phyloP scores from a whole-genome alignment of 257 asterid genomes.

The Solanum tarijense region DNA sequence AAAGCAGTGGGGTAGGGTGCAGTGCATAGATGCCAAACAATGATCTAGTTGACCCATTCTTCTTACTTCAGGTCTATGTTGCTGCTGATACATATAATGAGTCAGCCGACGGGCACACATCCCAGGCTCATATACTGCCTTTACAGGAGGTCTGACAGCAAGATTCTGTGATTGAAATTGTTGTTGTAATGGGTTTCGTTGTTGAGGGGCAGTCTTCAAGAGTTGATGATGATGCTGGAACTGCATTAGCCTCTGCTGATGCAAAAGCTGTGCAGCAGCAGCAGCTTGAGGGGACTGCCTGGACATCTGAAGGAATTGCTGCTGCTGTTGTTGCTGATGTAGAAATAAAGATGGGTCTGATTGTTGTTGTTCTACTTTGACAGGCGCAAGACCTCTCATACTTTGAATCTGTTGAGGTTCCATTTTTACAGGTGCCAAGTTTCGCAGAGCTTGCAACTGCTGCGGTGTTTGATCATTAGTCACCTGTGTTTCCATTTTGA shows the following conservation, averaged over 20 bases:
- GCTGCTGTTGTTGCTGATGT: conserved; percentile 51
- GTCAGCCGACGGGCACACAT: conserved; percentile 93
- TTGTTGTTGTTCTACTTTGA: conserved; percentile 72
- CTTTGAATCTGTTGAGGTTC: conserved; percentile 49
- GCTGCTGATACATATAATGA: conserved; percentile 95
- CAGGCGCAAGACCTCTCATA: conserved; percentile 44
- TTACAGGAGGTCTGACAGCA: conserved; percentile 48
- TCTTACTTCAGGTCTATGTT: conserved; percentile 87
- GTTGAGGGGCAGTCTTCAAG: conserved; percentile 71
- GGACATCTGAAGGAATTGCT: conserved; percentile 42
- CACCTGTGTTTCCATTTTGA: conserved; percentile 54
- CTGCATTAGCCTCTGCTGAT: conserved; percentile 77
- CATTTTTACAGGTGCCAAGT: conserved; percentile 40
- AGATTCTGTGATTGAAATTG: conserved; percentile 63
- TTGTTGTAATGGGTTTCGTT: conserved; percentile 46
- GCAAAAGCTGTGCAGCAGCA: conserved; percentile 70
- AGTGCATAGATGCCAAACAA: background rate
- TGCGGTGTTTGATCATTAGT: conserved; percentile 43
- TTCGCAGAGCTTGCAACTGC: conserved; percentile 47
- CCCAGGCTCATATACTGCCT: conserved; percentile 88
- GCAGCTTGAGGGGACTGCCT: conserved; percentile 60
- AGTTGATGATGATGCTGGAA: conserved; percentile 78
- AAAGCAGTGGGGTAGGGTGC: background rate
- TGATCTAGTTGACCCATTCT: background rate
- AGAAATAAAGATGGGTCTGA: conserved; percentile 62